Evolutionary conservation across 2,329 filamentous ascomycete species (phyloP).

Genomic region (Chrysoporthe deuterocubensis): DNA sequence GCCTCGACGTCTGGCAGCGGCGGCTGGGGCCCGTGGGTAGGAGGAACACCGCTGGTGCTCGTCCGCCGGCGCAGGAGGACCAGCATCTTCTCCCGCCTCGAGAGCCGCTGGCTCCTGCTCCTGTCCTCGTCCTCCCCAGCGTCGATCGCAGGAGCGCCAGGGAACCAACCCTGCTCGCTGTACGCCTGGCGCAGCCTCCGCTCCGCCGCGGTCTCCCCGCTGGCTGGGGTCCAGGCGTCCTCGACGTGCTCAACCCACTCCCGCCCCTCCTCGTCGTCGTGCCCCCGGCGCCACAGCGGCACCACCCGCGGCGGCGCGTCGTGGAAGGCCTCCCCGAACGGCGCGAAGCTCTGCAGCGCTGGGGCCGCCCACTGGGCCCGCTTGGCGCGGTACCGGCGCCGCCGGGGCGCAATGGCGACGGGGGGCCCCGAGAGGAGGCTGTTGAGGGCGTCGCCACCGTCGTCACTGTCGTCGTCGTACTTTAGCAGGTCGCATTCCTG

Average conservation of each 20-base stretch:
- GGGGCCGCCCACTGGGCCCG: neutral
- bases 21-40: no score
- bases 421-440: neutral
- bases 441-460: neutral
- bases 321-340: conserved; percentile 2
- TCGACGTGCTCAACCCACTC: neutral
- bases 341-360: neutral
- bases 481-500: no score
- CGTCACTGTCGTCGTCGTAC: no score
- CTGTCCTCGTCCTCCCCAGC: neutral
- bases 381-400: neutral
- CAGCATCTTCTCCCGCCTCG: conserved; percentile 6
- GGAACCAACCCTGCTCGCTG: conserved; percentile 21
- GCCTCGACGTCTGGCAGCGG: no score
- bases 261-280: no score
- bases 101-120: neutral
- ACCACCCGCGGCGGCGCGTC: neutral
- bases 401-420: neutral
- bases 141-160: neutral
- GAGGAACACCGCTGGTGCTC: neutral
- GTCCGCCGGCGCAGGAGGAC: conserved; percentile 13
- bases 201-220: neutral
- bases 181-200: conserved; percentile 15
- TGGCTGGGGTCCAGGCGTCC: neutral
- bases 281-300: neutral